phyloP scores from a whole-genome alignment of 768 basidiomycete species.

The Calocybe gangraenosa region DNA sequence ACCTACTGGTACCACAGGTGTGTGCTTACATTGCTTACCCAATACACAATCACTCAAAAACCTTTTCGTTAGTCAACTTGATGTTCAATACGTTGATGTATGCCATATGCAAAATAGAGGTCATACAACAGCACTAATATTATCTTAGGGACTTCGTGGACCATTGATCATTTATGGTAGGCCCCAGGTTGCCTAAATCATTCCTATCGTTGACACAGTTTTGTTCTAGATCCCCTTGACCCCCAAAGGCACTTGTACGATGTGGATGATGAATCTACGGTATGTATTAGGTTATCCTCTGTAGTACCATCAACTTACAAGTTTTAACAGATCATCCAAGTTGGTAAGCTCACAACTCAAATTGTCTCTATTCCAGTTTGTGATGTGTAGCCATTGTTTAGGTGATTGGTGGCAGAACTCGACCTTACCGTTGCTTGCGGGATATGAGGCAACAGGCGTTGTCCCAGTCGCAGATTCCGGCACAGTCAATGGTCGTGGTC shows the following conservation, averaged over 20 bases:
- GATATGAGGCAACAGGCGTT: constrained; percentile 20
- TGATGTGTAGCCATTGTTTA: constrained; percentile 1
- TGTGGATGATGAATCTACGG: constrained; percentile 13
- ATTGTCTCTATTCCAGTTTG: constrained; percentile 21
- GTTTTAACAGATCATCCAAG: constrained; percentile 12
- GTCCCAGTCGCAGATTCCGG: constrained; percentile 30
- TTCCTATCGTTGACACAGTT: too few relatives aligned
- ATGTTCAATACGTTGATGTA: constrained; percentile 27
- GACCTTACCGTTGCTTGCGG: constrained; percentile 21
- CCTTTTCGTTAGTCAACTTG: constrained; percentile 17
- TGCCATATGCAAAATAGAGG: too few relatives aligned
- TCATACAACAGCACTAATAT: background rate
- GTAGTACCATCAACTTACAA: background rate
- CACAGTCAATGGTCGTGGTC: constrained; percentile 41
- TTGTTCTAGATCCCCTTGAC: constrained; percentile 8
- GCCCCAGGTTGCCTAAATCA: background rate
- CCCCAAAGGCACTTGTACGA: constrained; percentile 14
- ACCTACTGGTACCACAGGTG: constrained; percentile 39
- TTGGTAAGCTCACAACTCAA: constrained; percentile 8
- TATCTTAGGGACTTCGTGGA: constrained; percentile 26
- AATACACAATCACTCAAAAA: background rate
- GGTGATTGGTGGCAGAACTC: constrained; percentile 42
- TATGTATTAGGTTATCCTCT: background rate
- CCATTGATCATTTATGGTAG: constrained; percentile 29
- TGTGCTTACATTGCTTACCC: background rate